These are phyloP conservation scores for Linderniella brevidens DNA, from an alignment of 257 asterid genomes.

Conservation along the genomic window DNA sequence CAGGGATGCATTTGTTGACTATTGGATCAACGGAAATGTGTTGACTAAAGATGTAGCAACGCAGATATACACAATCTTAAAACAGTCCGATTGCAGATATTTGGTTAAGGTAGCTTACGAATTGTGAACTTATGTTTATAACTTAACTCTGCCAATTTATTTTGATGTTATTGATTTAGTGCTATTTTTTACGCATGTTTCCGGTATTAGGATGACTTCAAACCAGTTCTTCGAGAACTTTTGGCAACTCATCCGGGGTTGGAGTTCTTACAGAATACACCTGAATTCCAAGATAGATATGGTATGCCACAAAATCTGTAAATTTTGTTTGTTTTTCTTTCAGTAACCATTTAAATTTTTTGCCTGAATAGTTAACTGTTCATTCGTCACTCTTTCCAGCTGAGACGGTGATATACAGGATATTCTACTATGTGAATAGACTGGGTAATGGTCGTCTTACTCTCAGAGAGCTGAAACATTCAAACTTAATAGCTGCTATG, in stretches of 20 bases:
- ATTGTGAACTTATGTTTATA: background rate
- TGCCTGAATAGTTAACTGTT: constrained; percentile 9
- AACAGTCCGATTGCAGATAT: constrained; percentile 65
- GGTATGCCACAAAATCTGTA: constrained; percentile 28
- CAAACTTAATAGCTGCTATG: constrained; percentile 84
- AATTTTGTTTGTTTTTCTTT: background rate
- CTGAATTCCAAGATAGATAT: constrained; percentile 99
- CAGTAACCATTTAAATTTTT: background rate
- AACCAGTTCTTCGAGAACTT: constrained; percentile 88
- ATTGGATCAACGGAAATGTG: constrained; percentile 78
- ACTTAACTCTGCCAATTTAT: background rate
- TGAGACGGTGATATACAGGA: constrained; percentile 95
- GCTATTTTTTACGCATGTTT: background rate
- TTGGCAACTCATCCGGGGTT: constrained; percentile 96
- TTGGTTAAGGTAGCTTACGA: constrained; percentile 48
- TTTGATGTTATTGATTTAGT: too few species aligned
- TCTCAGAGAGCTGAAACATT: constrained; percentile 85
- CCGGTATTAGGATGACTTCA: constrained; percentile 67
- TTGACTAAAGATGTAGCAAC: constrained; percentile 74
- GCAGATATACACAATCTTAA: constrained; percentile 67
- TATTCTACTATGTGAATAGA: constrained; percentile 96
- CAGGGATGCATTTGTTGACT: constrained; percentile 91
- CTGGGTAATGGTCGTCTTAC: constrained; percentile 82
- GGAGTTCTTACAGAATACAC: constrained; percentile 95
- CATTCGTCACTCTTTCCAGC: constrained; percentile 60